phyloP scores from a whole-genome alignment of 2,329 filamentous ascomycete species.

The Coniella lustricola region DNA sequence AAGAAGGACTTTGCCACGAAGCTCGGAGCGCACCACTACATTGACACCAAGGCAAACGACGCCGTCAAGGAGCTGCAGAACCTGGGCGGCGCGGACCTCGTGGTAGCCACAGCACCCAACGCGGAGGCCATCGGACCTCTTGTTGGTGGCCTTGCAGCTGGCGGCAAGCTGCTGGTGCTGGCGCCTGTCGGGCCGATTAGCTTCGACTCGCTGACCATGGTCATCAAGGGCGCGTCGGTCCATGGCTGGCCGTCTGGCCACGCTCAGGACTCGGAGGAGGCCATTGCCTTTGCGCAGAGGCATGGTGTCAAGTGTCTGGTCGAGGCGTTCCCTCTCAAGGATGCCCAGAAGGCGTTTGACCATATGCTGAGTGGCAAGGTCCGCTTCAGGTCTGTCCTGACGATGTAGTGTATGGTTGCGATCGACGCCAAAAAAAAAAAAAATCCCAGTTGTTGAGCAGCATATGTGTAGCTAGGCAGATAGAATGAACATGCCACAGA shows the following conservation, averaged over 20 bases:
- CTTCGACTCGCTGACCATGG: conserved; percentile 35
- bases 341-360: conserved; percentile 34
- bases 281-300: conserved; percentile 54
- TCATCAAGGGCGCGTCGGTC: conserved; percentile 48
- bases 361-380: conserved; percentile 12
- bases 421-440: too few species aligned
- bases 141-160: conserved; percentile 41
- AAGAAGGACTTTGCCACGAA: conserved; percentile 61
- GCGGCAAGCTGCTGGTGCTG: conserved; percentile 51
- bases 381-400: conserved; percentile 14
- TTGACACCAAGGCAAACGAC: conserved; percentile 49
- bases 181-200: conserved; percentile 40
- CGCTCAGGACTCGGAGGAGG: conserved; percentile 54
- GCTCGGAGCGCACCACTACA: conserved; percentile 55
- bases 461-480: too few species aligned
- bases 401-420: conserved; percentile 1
- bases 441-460: too few species aligned
- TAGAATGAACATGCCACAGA: too few species aligned
- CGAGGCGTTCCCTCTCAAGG: conserved; percentile 52
- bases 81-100: conserved; percentile 53
- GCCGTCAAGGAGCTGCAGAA: conserved; percentile 40
- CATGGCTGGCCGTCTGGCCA: conserved; percentile 57
- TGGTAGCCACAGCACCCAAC: conserved; percentile 57
- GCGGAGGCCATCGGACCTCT: conserved; percentile 46
- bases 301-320: conserved; percentile 58